Percentiles rank a stretch among this genome's conserved stretches.
Conservation (phyloP, 2,329 filamentous ascomycete genomes). For the Cladorrhinum sp. region DNA sequence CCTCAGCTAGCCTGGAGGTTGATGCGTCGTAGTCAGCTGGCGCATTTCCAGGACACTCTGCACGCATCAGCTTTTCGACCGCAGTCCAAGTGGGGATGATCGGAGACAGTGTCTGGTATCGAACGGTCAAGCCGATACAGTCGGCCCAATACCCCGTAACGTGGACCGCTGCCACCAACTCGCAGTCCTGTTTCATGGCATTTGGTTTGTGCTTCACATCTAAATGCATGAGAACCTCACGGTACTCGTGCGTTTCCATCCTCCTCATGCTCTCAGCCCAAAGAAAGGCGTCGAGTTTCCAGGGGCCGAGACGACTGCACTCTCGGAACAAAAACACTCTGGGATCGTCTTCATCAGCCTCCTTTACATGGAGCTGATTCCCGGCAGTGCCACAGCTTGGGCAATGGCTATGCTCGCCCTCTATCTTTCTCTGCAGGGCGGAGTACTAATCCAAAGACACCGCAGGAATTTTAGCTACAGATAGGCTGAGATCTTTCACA, state of each 20-base stretch:
- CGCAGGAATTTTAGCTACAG: background rate
- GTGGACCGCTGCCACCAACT: background rate
- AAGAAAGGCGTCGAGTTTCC: conserved; percentile 15
- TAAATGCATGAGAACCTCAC: conserved; percentile 26
- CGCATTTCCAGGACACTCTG: background rate
- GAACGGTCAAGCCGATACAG: background rate
- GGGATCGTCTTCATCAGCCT: background rate
- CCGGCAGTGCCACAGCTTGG: conserved; percentile 21
- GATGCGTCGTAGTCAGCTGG: background rate
- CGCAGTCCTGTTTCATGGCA: background rate
- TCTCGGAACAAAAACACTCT: conserved; percentile 22
- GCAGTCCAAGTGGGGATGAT: background rate
- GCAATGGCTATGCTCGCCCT: conserved; percentile 9
- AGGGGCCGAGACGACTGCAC: conserved; percentile 4
- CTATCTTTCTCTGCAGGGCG: background rate
- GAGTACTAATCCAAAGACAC: conserved; percentile 2
- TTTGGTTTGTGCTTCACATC: background rate
- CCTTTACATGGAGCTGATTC: conserved; percentile 10
- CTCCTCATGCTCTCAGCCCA: conserved; percentile 21
- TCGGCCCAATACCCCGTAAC: background rate
- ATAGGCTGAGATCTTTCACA: background rate
- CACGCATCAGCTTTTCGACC: background rate
- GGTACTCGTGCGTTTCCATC: conserved; percentile 34
- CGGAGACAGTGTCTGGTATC: background rate
- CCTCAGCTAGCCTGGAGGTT: background rate